phyloP scores from a whole-genome alignment of 2,329 filamentous ascomycete species.

The Alternaria ethzedia region DNA sequence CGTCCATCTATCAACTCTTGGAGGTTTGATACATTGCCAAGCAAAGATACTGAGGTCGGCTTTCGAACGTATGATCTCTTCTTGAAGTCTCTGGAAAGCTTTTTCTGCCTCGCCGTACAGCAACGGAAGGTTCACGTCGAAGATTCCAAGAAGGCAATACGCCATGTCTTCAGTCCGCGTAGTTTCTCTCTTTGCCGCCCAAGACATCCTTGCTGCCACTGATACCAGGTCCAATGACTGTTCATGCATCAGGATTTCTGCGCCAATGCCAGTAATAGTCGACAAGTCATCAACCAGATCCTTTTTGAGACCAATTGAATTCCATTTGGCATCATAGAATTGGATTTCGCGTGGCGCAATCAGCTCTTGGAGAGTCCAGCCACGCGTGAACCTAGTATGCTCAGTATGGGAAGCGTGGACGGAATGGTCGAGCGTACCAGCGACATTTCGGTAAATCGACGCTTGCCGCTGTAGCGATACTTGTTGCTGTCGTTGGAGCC shows the following conservation, averaged over 20 bases:
- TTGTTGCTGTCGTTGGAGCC: too few relatives aligned
- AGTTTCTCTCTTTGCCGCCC: not conserved
- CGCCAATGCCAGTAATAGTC: not conserved
- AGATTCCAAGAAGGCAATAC: not conserved
- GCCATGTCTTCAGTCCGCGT: not conserved
- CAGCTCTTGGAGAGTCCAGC: conserved; percentile 1
- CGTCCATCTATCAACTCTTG: not conserved
- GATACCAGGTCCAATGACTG: not conserved
- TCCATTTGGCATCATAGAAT: not conserved
- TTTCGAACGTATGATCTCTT: conserved; percentile 1
- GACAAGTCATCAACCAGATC: not conserved
- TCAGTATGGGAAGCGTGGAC: not conserved
- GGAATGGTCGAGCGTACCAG: not conserved
- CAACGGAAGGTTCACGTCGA: not conserved
- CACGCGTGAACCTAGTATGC: not conserved
- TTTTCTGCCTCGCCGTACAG: not conserved
- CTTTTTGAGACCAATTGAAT: not conserved
- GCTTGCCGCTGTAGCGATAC: not conserved
- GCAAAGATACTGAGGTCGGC: conserved; percentile 1
- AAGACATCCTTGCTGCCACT: conserved; percentile 3
- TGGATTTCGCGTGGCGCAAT: not conserved
- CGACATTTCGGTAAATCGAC: not conserved
- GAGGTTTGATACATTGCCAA: not conserved
- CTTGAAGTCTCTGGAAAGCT: not conserved
- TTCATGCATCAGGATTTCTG: not conserved